These are phyloP conservation scores for Fraxinus platypoda DNA, from an alignment of 305 asterid species.

Conservation along the genomic window DNA sequence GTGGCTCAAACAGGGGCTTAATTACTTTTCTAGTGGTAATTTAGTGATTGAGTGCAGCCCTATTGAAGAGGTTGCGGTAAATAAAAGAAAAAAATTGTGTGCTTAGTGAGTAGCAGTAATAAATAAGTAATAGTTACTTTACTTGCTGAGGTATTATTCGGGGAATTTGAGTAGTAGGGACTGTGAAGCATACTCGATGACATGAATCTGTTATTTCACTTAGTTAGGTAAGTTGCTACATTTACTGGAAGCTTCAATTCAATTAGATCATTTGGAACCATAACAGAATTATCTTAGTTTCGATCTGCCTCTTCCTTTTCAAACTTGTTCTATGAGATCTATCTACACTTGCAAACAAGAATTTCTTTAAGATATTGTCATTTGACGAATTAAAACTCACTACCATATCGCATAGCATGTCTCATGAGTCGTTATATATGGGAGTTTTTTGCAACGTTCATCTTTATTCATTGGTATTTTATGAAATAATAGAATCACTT, in stretches of 20 bases:
- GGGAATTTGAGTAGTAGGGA: background rate
- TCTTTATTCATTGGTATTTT: background rate
- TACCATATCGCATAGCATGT: background rate
- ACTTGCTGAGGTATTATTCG: background rate
- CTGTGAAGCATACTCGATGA: background rate
- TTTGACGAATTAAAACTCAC: background rate
- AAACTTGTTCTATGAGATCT: background rate
- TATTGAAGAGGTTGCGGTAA: background rate
- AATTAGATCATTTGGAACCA: background rate
- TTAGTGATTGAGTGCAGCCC: background rate
- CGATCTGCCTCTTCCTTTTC: background rate
- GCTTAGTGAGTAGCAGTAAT: background rate
- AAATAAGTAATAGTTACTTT: background rate
- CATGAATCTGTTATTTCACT: background rate
- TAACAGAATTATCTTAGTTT: background rate
- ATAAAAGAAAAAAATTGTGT: background rate
- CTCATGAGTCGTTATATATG: background rate
- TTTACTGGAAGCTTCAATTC: background rate
- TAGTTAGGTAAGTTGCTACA: background rate
- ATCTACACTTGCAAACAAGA: background rate
- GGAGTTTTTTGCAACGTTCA: background rate
- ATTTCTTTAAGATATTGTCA: background rate
- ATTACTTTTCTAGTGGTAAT: background rate
- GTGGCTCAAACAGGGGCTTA: too few species aligned
- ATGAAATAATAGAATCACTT: background rate